Evolutionary conservation across 2,329 filamentous ascomycete genomes (phyloP).

Genomic region (Stachybotrys chartarum): DNA sequence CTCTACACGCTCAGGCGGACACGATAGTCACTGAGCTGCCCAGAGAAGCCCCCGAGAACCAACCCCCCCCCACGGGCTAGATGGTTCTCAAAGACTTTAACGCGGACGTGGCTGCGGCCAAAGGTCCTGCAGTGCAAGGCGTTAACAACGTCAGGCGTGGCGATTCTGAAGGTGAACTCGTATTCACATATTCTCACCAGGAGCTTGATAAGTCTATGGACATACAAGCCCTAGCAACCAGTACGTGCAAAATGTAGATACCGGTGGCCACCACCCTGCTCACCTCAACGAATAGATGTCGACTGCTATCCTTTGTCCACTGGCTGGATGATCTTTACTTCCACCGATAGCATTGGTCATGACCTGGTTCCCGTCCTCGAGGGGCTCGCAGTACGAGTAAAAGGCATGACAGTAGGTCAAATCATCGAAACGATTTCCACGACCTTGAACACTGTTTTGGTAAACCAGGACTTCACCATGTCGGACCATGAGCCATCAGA

Average conservation of each 20-base stretch:
- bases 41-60: too few species aligned
- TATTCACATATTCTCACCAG: slow-evolving; percentile 44
- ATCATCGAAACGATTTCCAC: slow-evolving; percentile 9
- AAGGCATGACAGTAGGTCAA: slow-evolving; percentile 19
- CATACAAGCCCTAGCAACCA: slow-evolving; percentile 29
- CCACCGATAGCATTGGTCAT: slow-evolving; percentile 23
- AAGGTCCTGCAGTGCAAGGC: slow-evolving; percentile 29
- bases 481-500: neutral
- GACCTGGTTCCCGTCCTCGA: slow-evolving; percentile 38
- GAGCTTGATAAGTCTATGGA: slow-evolving; percentile 18
- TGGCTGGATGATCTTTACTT: slow-evolving; percentile 36
- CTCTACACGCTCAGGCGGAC: too few species aligned
- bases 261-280: neutral
- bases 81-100: slow-evolving; percentile 65
- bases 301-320: slow-evolving; percentile 29
- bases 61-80: too few species aligned
- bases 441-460: slow-evolving; percentile 7
- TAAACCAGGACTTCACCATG: neutral
- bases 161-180: slow-evolving; percentile 66
- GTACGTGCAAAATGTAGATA: slow-evolving; percentile 12
- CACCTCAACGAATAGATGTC: slow-evolving; percentile 13
- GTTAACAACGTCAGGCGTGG: slow-evolving; percentile 52
- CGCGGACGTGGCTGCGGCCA: slow-evolving; percentile 41
- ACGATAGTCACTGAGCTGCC: too few species aligned
- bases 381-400: slow-evolving; percentile 14